phyloP scores from a whole-genome alignment of 2,329 filamentous ascomycete species.

The Stagonosporopsis chrysanthemi region DNA sequence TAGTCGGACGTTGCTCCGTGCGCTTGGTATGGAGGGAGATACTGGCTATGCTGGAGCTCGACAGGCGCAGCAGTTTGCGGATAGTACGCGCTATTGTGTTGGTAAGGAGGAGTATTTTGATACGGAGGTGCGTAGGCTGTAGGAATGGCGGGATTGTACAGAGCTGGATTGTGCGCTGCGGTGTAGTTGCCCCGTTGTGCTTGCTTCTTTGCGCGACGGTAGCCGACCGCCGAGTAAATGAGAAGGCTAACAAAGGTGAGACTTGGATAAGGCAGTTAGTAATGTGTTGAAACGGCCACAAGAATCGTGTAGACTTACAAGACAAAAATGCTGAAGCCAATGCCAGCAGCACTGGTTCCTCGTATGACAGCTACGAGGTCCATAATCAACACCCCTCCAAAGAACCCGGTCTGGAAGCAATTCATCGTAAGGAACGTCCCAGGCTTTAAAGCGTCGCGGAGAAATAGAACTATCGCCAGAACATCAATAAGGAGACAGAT shows the following conservation, averaged over 20 bases:
- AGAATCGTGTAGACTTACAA: constrained; percentile 41
- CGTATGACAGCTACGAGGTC: constrained; percentile 38
- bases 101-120: constrained; percentile 27
- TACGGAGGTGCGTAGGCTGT: constrained; percentile 28
- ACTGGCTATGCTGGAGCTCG: constrained; percentile 27
- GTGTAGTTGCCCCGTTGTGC: constrained; percentile 44
- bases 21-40: constrained; percentile 30
- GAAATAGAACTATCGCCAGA: constrained; percentile 45
- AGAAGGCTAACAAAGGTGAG: constrained; percentile 49
- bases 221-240: constrained; percentile 49
- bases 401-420: constrained; percentile 47
- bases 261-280: constrained; percentile 31
- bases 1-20: constrained; percentile 30
- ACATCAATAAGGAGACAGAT: constrained; percentile 47
- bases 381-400: constrained; percentile 41
- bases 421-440: constrained; percentile 47
- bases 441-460: constrained; percentile 43
- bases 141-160: constrained; percentile 33
- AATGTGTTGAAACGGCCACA: not conserved
- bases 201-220: constrained; percentile 48
- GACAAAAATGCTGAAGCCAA: constrained; percentile 43
- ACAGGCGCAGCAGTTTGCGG: constrained; percentile 27
- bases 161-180: constrained; percentile 41
- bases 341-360: constrained; percentile 30
- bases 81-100: constrained; percentile 36